Evolutionary conservation across 331 rosid genomes (phyloP).

Genomic region (Quercus tomentella): DNA sequence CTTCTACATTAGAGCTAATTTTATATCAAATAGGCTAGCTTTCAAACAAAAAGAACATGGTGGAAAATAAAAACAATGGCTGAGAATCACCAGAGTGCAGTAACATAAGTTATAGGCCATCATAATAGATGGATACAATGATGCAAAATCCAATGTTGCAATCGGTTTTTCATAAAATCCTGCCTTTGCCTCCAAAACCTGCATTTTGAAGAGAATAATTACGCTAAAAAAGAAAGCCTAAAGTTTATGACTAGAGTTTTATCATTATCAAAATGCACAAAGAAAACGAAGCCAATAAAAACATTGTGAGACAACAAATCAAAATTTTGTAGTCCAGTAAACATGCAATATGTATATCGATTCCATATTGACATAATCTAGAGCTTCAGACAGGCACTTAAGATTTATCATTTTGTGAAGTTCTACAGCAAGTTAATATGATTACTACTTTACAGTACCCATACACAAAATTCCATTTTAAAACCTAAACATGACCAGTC

Average conservation of each 20-base stretch:
- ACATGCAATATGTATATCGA: not conserved
- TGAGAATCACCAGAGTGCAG: conserved; percentile 83
- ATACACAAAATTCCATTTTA: not conserved
- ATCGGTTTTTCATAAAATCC: conserved; percentile 96
- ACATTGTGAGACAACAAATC: not conserved
- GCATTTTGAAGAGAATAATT: conserved; percentile 10
- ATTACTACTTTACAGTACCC: not conserved
- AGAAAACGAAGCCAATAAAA: not conserved
- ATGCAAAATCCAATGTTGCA: conserved; percentile 97
- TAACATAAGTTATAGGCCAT: conserved; percentile 99
- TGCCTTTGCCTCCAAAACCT: conserved; percentile 94
- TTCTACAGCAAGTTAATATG: not conserved
- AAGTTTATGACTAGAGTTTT: not conserved
- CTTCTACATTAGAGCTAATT: not conserved
- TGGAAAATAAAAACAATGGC: conserved; percentile 9
- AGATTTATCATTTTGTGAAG: not conserved
- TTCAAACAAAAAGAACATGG: not conserved
- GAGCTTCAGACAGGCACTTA: not conserved
- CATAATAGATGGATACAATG: conserved; percentile 97
- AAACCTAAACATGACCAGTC: not conserved
- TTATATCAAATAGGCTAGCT: not conserved
- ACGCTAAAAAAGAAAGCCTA: not conserved
- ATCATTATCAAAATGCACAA: not conserved
- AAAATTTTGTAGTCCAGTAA: too few relatives aligned
- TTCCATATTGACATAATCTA: not conserved